phyloP scores from a whole-genome alignment of 164 flowering plant genomes.

The Cinnamomum chago region DNA sequence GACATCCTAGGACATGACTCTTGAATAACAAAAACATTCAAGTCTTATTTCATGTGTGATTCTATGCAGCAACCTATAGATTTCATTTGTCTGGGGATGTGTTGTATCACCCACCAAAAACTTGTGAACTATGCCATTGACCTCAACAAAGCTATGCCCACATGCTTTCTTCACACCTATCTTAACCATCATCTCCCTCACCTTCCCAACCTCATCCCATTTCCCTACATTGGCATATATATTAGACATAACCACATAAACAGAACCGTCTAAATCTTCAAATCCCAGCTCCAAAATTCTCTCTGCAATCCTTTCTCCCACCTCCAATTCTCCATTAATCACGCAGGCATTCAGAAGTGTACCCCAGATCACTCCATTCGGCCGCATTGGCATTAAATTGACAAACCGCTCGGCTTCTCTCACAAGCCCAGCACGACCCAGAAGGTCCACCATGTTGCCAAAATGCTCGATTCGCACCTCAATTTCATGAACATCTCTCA shows the following conservation, averaged over 20 bases:
- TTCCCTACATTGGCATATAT: conserved; percentile 5
- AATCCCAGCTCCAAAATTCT: neutral
- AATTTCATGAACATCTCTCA: conserved; percentile 23
- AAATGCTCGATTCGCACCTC: conserved; percentile 36
- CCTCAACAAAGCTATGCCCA: conserved; percentile 9
- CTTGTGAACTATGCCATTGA: conserved; percentile 2
- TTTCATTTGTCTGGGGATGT: conserved; percentile 6
- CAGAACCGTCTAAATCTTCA: neutral
- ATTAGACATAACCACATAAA: conserved; percentile 8
- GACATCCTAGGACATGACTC: too few relatives aligned
- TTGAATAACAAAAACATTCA: neutral
- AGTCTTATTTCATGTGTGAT: conserved; percentile 1
- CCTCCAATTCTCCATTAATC: neutral
- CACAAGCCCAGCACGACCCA: conserved; percentile 29
- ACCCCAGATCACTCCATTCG: conserved; percentile 22
- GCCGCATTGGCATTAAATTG: conserved; percentile 18
- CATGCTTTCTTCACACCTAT: neutral
- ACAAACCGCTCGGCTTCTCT: conserved; percentile 16
- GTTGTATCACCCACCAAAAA: conserved; percentile 6
- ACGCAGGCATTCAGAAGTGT: conserved; percentile 17
- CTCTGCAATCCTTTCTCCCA: neutral
- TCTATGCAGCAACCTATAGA: conserved; percentile 1
- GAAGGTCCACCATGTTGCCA: conserved; percentile 38
- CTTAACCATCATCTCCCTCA: conserved; percentile 8
- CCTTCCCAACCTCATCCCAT: conserved; percentile 4